Base-by-base conservation (phyloP, 2,329 filamentous ascomycete species). In the Scopulariopsis brevicaulis region DNA sequence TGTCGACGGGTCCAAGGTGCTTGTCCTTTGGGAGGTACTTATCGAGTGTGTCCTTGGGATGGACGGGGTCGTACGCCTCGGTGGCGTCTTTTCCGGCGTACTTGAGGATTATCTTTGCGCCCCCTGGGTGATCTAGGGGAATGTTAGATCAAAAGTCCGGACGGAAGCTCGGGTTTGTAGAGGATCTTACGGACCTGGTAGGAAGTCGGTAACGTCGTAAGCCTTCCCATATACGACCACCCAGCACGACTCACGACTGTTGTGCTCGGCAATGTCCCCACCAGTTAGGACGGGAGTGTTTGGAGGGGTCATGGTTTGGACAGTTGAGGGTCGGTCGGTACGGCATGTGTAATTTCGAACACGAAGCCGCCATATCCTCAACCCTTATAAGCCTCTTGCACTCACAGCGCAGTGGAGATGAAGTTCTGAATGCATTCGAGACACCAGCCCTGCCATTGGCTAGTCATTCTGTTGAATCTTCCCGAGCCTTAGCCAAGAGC, bases 41-140 rank as follows among this genome's bases (percentile, higher is more conserved):
- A 69, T 87, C 83, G 58, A 96, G 82, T 1, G 91, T 96, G 73
- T 96, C 92, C 15, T 88, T 89, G 2, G 92, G 92, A 70, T 84
- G 81, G 63, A 96, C 94, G 40, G 91, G 91, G 53, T 95, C 90
- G 72, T 89, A 96, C 68, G 90, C 90, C 69, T 92, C 89, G 40
- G 91, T 95, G 46, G 91, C 91, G 77, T 96, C 92, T 78, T 93
- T 95, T 65, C 92, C 91, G 34, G 92, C 92, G 73, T 96, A 96
- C 75, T 96, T 96, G 63, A 99, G 81, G 67, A 99, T 97, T 70
- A 97, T 95, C 69, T 93, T 94, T 63, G 85, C 80, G 43, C 90
- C 92, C 61, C 92, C 92, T 24, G 92, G 92, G 68, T 96, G 91
- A 70, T 96, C 90, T 85, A 64, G 15, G 43, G 11, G 37, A 11